Conservation (phyloP, 495 filamentous ascomycete species). For the Podospora tetraspora region DNA sequence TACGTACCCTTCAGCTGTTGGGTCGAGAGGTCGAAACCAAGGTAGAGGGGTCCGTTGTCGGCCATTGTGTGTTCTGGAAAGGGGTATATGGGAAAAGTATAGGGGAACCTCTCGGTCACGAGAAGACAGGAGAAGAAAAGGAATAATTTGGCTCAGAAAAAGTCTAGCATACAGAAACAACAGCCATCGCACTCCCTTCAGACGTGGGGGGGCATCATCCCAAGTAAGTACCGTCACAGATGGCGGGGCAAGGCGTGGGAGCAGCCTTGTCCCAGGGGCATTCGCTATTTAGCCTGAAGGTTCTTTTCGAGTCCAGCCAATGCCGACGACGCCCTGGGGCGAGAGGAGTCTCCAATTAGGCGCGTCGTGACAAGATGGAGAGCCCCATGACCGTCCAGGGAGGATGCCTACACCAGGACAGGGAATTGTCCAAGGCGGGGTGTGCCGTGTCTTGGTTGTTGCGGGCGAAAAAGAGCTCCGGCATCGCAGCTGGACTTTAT, state of each 20-base stretch:
- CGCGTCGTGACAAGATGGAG: neutral
- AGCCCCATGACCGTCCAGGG: neutral
- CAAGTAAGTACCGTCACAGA: conserved; percentile 3
- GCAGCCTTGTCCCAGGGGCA: conserved; percentile 24
- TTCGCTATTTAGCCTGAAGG: conserved; percentile 23
- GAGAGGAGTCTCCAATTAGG: neutral
- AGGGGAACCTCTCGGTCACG: neutral
- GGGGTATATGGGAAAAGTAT: conserved; percentile 13
- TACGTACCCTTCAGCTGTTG: conserved; percentile 82
- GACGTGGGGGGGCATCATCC: conserved; percentile 6
- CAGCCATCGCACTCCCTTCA: neutral
- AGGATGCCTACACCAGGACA: neutral
- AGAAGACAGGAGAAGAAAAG: neutral
- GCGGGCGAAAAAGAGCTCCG: neutral
- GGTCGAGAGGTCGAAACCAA: conserved; percentile 94
- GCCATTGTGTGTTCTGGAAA: conserved; percentile 32
- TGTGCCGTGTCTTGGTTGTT: neutral
- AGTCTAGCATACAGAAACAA: neutral
- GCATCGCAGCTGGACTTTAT: neutral
- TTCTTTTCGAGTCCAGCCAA: conserved; percentile 15
- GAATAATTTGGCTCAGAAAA: neutral
- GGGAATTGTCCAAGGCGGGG: neutral
- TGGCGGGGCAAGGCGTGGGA: conserved; percentile 16
- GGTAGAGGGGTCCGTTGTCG: conserved; percentile 60
- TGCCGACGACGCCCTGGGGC: conserved; percentile 8